Evolutionary conservation across 495 filamentous ascomycete species (phyloP), one percentile per base, ranked within the genome.

Genomic region (Letharia lupina): DNA sequence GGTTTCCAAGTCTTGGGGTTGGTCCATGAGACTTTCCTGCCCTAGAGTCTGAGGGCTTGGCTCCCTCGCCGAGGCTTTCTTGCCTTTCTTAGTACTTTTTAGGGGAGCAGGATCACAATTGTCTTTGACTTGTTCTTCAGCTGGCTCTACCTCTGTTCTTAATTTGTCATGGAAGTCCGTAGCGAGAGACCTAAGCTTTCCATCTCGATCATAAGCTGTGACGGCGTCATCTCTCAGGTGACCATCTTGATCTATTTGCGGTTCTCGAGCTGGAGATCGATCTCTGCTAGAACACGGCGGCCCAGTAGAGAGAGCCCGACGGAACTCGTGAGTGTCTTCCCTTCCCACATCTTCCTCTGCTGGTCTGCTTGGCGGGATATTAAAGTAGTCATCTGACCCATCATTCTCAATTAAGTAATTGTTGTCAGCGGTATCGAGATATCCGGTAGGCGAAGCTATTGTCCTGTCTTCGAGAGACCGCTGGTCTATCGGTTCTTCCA

Each of bases 71-170:
- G 37, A 31, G 23, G 48, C 40, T 45, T 28, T 48, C 50, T 44
- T 83, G 16, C 77, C 73, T 75, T 89, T 91, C 78, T 90, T 89
- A 28, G 64, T 56, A 15, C 42, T 63, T 44, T 62, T 60, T 12
- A 50, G 31, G 31, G 59, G 64, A 12, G 60, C 23, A 62, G 39
- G 18, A 28, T 42, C 50, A 31, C 28, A 45, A 50, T 45, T 15
- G 15, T 62, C 52, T 42, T 42, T 33, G 20, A 15, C 41, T 41
- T 61, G 18, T 48, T 59, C n/a, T 31, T 63, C 60, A 20, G 20
- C 35, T 37, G 50, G 40, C 11, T n/a, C n/a, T 33, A 15, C 7
- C 35, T 50, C 50, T 11, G 16, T 31, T 45, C 16, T 60, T 16
- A 13, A 28, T 37, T 44, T 39, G 13, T 59, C 31, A 10, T 60